Evolutionary conservation across 768 basidiomycete genomes (phyloP).

Genomic region (Pleurotus cornucopiae): DNA sequence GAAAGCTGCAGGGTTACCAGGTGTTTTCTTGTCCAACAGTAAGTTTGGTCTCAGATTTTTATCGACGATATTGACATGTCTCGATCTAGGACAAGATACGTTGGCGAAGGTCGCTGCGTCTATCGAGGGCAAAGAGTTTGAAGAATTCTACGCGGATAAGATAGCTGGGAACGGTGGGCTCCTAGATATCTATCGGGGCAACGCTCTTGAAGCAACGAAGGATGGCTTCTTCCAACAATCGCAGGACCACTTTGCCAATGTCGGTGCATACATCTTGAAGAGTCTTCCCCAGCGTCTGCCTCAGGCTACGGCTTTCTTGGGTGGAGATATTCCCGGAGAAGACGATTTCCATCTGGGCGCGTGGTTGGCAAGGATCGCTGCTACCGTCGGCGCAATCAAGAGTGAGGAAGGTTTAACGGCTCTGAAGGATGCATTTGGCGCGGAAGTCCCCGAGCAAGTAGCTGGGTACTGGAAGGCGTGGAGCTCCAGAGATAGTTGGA

Average conservation of each 20-base stretch:
- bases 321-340: constrained; percentile 42
- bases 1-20: constrained; percentile 26
- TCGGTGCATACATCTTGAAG: constrained; percentile 32
- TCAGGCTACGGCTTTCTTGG: constrained; percentile 38
- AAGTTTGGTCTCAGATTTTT: constrained; percentile 15
- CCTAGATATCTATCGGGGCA: constrained; percentile 36
- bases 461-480: constrained; percentile 40
- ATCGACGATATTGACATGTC: not conserved
- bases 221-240: constrained; percentile 35
- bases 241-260: constrained; percentile 29
- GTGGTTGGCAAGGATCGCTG: constrained; percentile 47
- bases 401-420: constrained; percentile 31
- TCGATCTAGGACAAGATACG: constrained; percentile 36
- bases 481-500: constrained; percentile 41
- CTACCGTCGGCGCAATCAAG: constrained; percentile 29
- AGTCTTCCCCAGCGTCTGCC: constrained; percentile 38
- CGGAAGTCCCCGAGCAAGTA: constrained; percentile 31
- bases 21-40: constrained; percentile 35
- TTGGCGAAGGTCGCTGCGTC: constrained; percentile 31
- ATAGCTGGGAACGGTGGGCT: constrained; percentile 33
- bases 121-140: constrained; percentile 30
- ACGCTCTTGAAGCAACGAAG: constrained; percentile 28
- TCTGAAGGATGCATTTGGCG: constrained; percentile 35
- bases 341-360: constrained; percentile 53
- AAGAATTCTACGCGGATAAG: constrained; percentile 41